These are phyloP conservation scores for Rutstroemia sp. DNA, from an alignment of 2,329 filamentous ascomycete species.

Conservation along the genomic window DNA sequence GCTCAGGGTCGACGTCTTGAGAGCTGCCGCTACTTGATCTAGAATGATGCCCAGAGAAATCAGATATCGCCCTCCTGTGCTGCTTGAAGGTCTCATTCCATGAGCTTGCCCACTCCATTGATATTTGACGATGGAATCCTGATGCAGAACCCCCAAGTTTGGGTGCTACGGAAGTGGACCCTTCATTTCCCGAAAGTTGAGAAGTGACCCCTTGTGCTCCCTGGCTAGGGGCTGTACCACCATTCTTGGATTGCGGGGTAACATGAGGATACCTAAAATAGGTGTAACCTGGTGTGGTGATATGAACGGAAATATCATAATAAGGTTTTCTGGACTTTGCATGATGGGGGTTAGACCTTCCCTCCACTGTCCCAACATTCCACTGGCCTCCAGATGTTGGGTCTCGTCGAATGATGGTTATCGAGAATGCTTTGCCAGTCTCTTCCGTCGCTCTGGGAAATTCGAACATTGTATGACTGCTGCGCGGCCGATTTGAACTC, in stretches of 20 bases:
- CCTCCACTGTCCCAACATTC: constrained; percentile 62
- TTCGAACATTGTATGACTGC: constrained; percentile 7
- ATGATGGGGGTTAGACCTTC: constrained; percentile 11
- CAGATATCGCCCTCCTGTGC: constrained; percentile 23
- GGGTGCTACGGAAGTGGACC: neutral
- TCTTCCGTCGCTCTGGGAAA: neutral
- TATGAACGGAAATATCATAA: constrained; percentile 27
- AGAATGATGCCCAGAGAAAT: constrained; percentile 13
- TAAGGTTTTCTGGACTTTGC: constrained; percentile 31
- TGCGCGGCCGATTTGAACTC: neutral
- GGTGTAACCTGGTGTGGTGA: constrained; percentile 29
- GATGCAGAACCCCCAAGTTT: constrained; percentile 4
- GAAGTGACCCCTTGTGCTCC: neutral
- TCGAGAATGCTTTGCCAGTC: constrained; percentile 19
- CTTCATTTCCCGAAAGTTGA: constrained; percentile 1
- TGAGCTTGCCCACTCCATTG: constrained; percentile 38
- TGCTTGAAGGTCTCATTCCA: constrained; percentile 22
- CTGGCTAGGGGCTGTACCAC: neutral
- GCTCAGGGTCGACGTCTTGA: constrained; percentile 3
- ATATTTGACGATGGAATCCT: constrained; percentile 45
- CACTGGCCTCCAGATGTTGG: constrained; percentile 62
- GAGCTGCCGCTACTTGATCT: constrained; percentile 11
- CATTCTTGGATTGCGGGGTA: constrained; percentile 1
- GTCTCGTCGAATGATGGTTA: constrained; percentile 63
- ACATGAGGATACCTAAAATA: constrained; percentile 20